Base-by-base conservation (phyloP, 495 filamentous ascomycete species). In the Talaromyces trachyspermus region DNA sequence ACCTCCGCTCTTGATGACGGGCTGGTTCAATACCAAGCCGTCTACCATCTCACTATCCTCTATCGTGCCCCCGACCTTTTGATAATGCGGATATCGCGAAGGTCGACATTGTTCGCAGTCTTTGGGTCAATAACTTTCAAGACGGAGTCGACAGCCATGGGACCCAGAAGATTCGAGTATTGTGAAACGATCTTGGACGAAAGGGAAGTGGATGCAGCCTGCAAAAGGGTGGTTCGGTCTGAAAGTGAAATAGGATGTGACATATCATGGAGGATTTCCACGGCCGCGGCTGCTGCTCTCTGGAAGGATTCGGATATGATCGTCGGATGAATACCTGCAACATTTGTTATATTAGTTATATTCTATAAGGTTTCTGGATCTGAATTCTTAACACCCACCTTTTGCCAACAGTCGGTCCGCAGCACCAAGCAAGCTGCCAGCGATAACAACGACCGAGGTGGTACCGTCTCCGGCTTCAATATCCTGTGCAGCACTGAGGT, bases 151-250 rank as follows among this genome's bases (percentile, higher is more conserved):
- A 98, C 92, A 20, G 92, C 92, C 84, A 98, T 97, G 22, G 88
- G 89, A 24, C 88, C 90, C 9, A 98, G 81, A 19, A 95, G 74
- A 60, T 84, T 86, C 14, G 94, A 91, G 68, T 98, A 88, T 64
- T 95, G 89, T 47, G 90, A 89, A 48, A 98, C 92, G 58, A 98
- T 97, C 72, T 98, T 98, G 58, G 90, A 96, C 40, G 91, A 97
- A 45, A 98, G 83, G 23, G 94, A 96, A 48, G 92, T 98, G 45
- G 90, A 94, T 48, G 92, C 92, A 46, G 92, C 92, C 74, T 95
- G 91, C 39, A 97, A 83, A 51, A 98, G 86, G 47, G 89, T 87
- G 32, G 84, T 68, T 24, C 85, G 90, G 65, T 98, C 94, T 59
- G 79, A 77, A 35, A 98, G 79, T 55, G 86, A 82, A 58, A 98